Evolutionary conservation across 2,329 filamentous ascomycete genomes (phyloP).

Genomic region (Diplodia sapinea): DNA sequence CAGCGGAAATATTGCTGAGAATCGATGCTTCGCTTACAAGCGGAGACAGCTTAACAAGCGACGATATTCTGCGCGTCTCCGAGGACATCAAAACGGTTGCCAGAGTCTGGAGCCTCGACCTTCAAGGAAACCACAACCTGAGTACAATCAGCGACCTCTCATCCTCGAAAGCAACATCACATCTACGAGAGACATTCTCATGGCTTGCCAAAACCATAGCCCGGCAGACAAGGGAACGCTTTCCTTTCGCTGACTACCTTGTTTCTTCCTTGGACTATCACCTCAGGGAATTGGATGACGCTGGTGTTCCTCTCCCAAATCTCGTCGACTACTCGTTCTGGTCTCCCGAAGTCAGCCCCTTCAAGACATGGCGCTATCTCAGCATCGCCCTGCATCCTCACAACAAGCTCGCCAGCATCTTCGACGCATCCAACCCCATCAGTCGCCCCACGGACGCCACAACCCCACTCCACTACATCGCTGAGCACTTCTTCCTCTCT

Average conservation of each 20-base stretch:
- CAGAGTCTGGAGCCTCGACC: neutral
- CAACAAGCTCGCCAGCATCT: neutral
- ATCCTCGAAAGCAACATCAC: neutral
- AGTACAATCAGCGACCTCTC: neutral
- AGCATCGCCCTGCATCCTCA: neutral
- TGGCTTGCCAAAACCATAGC: neutral
- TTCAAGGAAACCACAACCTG: neutral
- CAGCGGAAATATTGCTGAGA: neutral
- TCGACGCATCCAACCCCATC: neutral
- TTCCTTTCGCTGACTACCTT: neutral
- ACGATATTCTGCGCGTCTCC: neutral
- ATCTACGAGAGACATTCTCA: neutral
- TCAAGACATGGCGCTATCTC: constrained; percentile 1
- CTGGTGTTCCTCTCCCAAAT: neutral
- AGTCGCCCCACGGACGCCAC: neutral
- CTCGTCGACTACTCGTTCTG: neutral
- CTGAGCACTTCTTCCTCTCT: neutral
- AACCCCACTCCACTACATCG: neutral
- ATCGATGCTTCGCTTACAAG: neutral
- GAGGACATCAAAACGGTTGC: neutral
- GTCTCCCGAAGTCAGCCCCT: neutral
- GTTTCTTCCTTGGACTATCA: neutral
- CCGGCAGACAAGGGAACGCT: neutral
- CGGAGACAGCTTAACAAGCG: neutral
- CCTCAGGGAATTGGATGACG: neutral